These are phyloP conservation scores for Tricholoma sp. DNA, from an alignment of 768 basidiomycete species.

Conservation along the genomic window DNA sequence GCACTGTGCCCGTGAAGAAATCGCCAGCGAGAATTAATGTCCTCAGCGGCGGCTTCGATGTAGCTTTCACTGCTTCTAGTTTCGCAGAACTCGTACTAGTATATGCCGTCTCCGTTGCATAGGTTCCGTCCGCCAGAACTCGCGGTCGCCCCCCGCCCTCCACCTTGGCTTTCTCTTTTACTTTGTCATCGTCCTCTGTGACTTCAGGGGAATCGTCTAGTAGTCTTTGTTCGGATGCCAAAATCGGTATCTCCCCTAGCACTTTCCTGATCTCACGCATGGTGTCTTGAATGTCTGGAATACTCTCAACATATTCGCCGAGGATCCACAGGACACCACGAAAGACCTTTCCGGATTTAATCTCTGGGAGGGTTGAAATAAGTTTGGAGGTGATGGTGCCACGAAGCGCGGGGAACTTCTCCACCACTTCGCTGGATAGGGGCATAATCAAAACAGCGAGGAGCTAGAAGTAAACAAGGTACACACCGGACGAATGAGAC, in stretches of 20 bases:
- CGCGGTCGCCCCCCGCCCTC: slow-evolving; percentile 54
- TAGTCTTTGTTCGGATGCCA: slow-evolving; percentile 82
- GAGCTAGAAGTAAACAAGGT: neutral
- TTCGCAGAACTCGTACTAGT: slow-evolving; percentile 55
- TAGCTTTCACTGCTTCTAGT: slow-evolving; percentile 79
- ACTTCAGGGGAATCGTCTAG: slow-evolving; percentile 66
- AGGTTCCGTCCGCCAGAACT: slow-evolving; percentile 94
- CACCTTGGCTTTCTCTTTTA: slow-evolving; percentile 44
- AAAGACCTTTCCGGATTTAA: slow-evolving; percentile 96
- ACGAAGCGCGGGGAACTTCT: slow-evolving; percentile 91
- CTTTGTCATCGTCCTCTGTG: slow-evolving; percentile 45
- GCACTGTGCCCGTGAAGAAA: slow-evolving; percentile 91
- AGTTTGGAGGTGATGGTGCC: slow-evolving; percentile 81
- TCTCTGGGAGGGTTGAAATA: slow-evolving; percentile 71
- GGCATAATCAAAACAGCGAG: neutral
- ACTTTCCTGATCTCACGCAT: slow-evolving; percentile 80
- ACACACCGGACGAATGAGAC: slow-evolving; percentile 59
- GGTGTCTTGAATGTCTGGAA: slow-evolving; percentile 61
- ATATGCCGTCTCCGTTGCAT: slow-evolving; percentile 94
- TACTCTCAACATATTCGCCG: slow-evolving; percentile 85
- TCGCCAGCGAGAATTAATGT: slow-evolving; percentile 90
- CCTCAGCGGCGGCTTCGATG: slow-evolving; percentile 86
- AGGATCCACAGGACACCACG: slow-evolving; percentile 96
- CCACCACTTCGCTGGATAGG: slow-evolving; percentile 77
- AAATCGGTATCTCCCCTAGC: slow-evolving; percentile 94